Evolutionary conservation across 2,329 filamentous ascomycete genomes (phyloP).

Genomic region (Colletotrichum liaoningense): DNA sequence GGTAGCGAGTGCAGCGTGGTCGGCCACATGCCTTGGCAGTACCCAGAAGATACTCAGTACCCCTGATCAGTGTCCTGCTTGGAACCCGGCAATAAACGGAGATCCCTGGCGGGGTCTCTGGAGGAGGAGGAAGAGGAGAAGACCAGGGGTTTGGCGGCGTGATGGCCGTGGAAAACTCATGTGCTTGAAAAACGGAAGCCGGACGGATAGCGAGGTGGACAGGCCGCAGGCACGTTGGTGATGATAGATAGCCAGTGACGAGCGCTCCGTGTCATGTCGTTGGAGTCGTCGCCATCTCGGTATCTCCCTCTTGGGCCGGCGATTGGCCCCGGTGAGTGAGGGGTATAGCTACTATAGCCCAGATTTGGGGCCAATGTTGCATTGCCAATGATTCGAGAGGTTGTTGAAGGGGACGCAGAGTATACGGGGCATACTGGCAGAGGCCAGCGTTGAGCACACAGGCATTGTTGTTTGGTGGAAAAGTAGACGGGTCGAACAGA

Average conservation of each 20-base stretch:
- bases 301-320: conserved; percentile 22
- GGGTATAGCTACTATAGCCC: conserved; percentile 11
- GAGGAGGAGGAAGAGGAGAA: not conserved
- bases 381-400: conserved; percentile 21
- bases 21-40: conserved; percentile 5
- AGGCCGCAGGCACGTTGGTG: not conserved
- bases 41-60: not conserved
- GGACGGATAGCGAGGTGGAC: not conserved
- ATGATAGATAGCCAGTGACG: conserved; percentile 16
- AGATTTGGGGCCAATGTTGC: conserved; percentile 25
- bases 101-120: conserved; percentile 16
- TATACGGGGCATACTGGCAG: not conserved
- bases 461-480: not conserved
- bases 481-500: not conserved
- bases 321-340: conserved; percentile 26
- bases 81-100: conserved; percentile 27
- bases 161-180: conserved; percentile 1
- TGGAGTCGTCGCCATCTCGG: conserved; percentile 16
- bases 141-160: not conserved
- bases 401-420: not conserved
- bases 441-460: not conserved
- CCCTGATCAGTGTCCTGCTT: conserved; percentile 3
- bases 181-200: not conserved
- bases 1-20: not conserved
- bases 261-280: conserved; percentile 27